Conservation (phyloP, 2,329 filamentous ascomycete species). For the Hypomyces rosellus region DNA sequence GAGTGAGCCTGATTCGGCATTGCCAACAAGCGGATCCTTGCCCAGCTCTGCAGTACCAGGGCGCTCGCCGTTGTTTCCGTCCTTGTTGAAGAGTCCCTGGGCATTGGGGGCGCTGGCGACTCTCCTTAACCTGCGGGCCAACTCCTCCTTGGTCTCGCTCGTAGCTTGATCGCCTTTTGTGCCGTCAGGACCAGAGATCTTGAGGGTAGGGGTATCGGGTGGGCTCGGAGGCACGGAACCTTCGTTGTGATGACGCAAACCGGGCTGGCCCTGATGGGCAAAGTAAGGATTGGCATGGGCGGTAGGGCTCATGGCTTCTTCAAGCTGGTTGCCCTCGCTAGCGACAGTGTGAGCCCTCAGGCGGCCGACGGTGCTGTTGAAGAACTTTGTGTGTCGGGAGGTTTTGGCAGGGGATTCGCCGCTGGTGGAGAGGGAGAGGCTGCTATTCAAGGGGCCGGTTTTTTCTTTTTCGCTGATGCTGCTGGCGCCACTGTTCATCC, state of each 20-base stretch:
- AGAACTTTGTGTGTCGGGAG: slow-evolving; percentile 81
- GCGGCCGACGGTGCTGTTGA: slow-evolving; percentile 76
- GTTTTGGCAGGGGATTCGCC: slow-evolving; percentile 40
- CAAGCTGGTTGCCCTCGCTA: slow-evolving; percentile 85
- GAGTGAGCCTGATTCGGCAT: slow-evolving; percentile 38
- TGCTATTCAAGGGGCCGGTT: slow-evolving; percentile 54
- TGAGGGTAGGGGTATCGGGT: slow-evolving; percentile 78
- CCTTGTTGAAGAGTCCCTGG: slow-evolving; percentile 74
- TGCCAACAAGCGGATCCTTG: slow-evolving; percentile 64
- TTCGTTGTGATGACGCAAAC: slow-evolving; percentile 89
- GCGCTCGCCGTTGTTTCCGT: slow-evolving; percentile 45
- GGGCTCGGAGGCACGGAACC: slow-evolving; percentile 89
- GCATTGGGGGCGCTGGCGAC: slow-evolving; percentile 97
- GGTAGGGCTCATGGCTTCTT: slow-evolving; percentile 84
- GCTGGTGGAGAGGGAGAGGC: slow-evolving; percentile 1
- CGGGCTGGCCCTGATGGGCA: slow-evolving; percentile 88
- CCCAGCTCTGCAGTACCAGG: slow-evolving; percentile 81
- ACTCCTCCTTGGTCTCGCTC: slow-evolving; percentile 81
- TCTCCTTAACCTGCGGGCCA: slow-evolving; percentile 84
- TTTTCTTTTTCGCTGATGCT: slow-evolving; percentile 41
- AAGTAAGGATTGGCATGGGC: slow-evolving; percentile 97
- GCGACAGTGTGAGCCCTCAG: slow-evolving; percentile 86
- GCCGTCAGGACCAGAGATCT: slow-evolving; percentile 62
- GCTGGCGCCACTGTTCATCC: slow-evolving; percentile 50
- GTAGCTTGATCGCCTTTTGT: slow-evolving; percentile 61